phyloP scores from a whole-genome alignment of 345 rosid genomes.

The Boechera retrofracta region DNA sequence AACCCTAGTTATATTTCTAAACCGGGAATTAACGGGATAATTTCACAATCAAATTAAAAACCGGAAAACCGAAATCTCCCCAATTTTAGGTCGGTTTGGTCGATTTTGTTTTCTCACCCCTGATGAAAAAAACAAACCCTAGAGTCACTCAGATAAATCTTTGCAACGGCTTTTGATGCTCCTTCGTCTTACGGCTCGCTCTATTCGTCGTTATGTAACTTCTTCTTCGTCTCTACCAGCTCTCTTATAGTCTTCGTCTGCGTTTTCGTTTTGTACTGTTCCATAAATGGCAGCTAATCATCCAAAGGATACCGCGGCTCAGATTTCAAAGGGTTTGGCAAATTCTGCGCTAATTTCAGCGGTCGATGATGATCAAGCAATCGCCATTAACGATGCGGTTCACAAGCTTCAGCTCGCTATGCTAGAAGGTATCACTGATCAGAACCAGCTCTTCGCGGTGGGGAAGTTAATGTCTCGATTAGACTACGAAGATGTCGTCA shows the following conservation, averaged over 20 bases:
- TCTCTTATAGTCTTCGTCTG: constrained; percentile 31
- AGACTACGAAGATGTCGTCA: constrained; percentile 78
- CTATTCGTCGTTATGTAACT: constrained; percentile 46
- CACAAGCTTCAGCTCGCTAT: constrained; percentile 66
- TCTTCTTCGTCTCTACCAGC: constrained; percentile 33
- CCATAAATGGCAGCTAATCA: constrained; percentile 54
- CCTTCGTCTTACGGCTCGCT: constrained; percentile 44
- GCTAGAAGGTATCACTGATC: constrained; percentile 61
- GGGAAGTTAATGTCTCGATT: constrained; percentile 61
- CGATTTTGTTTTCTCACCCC: background rate
- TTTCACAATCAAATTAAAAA: background rate
- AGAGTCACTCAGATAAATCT: constrained; percentile 31
- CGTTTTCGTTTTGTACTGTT: constrained; percentile 39
- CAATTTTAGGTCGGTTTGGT: constrained; percentile 15
- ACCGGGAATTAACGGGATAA: background rate
- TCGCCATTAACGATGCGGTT: constrained; percentile 32
- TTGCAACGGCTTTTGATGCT: constrained; percentile 42
- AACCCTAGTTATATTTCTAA: too few relatives aligned
- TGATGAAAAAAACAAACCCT: constrained; percentile 21
- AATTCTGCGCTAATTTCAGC: constrained; percentile 71
- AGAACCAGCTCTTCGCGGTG: constrained; percentile 66
- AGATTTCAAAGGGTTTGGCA: constrained; percentile 72
- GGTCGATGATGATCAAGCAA: constrained; percentile 61
- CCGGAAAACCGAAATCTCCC: background rate
- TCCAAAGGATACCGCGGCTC: constrained; percentile 73